Conservation (phyloP, 2,329 filamentous ascomycete genomes). For the Sporothrix sp. region DNA sequence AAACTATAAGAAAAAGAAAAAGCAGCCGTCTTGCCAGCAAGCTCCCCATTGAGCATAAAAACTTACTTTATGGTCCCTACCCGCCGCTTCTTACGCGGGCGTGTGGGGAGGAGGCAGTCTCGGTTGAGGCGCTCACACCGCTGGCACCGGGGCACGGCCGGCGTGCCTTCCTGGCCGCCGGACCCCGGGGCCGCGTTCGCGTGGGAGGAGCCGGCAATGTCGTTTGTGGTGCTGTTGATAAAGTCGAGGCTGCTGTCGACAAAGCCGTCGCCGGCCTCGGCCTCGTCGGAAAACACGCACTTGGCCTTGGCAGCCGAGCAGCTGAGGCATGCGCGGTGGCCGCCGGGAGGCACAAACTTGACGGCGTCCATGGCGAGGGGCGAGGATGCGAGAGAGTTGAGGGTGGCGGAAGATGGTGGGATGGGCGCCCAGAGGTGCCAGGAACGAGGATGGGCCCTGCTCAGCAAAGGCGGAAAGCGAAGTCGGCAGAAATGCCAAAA, state of each 20-base stretch:
- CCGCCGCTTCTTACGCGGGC: conserved; percentile 18
- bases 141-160: conserved; percentile 14
- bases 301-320: conserved; percentile 20
- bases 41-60: no score
- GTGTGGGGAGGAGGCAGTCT: conserved; percentile 15
- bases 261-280: conserved; percentile 7
- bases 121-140: conserved; percentile 18
- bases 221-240: background rate
- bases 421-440: background rate
- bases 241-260: conserved; percentile 1
- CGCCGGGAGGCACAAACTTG: conserved; percentile 21
- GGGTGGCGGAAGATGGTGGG: conserved; percentile 20
- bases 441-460: no score
- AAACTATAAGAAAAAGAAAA: no score
- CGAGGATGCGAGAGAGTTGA: background rate
- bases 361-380: conserved; percentile 14
- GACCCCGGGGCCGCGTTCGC: background rate
- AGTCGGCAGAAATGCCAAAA: conserved; percentile 1
- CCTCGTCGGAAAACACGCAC: conserved; percentile 19
- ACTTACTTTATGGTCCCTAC: conserved; percentile 15
- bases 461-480: background rate
- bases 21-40: no score
- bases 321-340: conserved; percentile 20
- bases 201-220: background rate
- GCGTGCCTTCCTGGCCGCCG: conserved; percentile 8